A percentile compares a stretch with the other conserved stretches of the same genome.
Evolutionary conservation across 1,284 basidiomycete species (phyloP).

Genomic region (Ceratobasidium sp.): DNA sequence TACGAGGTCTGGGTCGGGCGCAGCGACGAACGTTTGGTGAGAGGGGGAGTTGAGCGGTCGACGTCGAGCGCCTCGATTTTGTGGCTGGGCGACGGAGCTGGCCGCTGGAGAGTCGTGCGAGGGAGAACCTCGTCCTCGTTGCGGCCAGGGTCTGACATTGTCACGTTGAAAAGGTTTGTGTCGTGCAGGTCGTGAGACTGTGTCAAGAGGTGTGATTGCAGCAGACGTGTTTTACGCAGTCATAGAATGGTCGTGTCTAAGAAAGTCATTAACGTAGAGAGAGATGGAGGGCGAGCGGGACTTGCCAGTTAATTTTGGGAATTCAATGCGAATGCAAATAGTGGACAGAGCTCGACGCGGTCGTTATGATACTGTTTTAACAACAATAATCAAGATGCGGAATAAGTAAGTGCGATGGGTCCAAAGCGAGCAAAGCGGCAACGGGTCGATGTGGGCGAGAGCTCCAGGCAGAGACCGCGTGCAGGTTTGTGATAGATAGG

Average conservation of each 20-base stretch:
- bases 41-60: conserved; percentile 34
- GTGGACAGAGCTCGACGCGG: neutral
- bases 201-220: neutral
- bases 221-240: neutral
- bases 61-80: conserved; percentile 24
- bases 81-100: conserved; percentile 7
- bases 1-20: conserved; percentile 18
- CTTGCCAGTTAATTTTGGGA: conserved; percentile 30
- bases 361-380: conserved; percentile 22
- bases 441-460: neutral
- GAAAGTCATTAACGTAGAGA: neutral
- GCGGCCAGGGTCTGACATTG: conserved; percentile 29
- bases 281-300: neutral
- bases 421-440: conserved; percentile 23
- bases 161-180: neutral
- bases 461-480: conserved; percentile 25
- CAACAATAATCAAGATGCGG: conserved; percentile 40
- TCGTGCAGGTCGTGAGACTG: conserved; percentile 26
- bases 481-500: conserved; percentile 30
- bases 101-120: neutral
- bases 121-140: conserved; percentile 2
- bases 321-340: conserved; percentile 12
- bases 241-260: conserved; percentile 31
- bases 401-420: conserved; percentile 37
- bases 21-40: conserved; percentile 35